Evolutionary conservation across 805 yeast species (phyloP), one percentile per base, ranked within the genome.

Genomic region (Naumovozyma baii): DNA sequence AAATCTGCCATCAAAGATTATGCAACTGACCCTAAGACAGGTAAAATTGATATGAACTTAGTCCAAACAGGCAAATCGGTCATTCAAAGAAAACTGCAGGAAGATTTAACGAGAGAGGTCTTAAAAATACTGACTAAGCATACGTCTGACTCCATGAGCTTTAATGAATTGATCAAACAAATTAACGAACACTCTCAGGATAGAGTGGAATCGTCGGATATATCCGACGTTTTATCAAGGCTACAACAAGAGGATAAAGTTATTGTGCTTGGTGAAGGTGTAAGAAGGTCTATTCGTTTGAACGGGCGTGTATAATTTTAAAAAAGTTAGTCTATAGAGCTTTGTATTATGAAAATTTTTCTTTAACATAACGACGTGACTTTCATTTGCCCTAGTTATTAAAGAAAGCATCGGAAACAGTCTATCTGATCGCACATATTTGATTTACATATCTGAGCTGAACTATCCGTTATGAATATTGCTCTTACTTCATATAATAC

Each of bases 21-120:
- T 59, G 99, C 99, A 13, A 92, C 96, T 2, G 99, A 92, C 65
- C 98, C 98, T 18, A 69, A 80, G 28, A 90, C 98, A 0, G 99
- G 99, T 22, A 76, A 92, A 53, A 92, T 92, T 49, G 98, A 92
- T 59, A 87, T 92, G 96, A 96, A 87, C 59, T 69, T 92, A 58
- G 88, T 92, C 20, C 96, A 90, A 64, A 92, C 97, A 0, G 98
- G 97, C 36, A 87, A 88, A 35, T 83, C 96, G 0, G 72, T 84
- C 2, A 84, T 90, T 3, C 95, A 88, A 60, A 72, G 95, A 61
- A 73, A 78, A 51, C 59, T 80, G 57, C 80, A 78, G 50, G 85
- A 81, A 47, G 94, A 83, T 55, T 67, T 84, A 46, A 69, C 75
- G 12, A 73, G 76, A 42, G 83, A 75, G 45, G 66, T 87, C 3